Conservation (phyloP, 345 rosid species). For the Ceriops decandra region DNA sequence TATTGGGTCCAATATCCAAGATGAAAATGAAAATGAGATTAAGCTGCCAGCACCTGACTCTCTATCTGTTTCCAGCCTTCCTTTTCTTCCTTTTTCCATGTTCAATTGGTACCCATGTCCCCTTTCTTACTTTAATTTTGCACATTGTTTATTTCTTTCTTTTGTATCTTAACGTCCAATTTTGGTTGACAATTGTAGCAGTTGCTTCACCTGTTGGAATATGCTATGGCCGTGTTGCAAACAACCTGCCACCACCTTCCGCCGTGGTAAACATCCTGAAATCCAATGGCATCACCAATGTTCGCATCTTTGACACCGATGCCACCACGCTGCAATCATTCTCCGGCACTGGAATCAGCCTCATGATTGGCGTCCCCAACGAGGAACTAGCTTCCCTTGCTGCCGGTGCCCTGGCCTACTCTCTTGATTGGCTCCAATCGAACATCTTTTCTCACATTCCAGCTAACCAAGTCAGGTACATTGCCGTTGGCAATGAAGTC, state of each 20-base stretch:
- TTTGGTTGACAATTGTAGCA: constrained; percentile 4
- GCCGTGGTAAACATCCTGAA: constrained; percentile 19
- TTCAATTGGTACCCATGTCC: too few species aligned
- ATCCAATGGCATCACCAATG: constrained; percentile 25
- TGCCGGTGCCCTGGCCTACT: constrained; percentile 3
- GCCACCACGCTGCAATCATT: constrained; percentile 25
- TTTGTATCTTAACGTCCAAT: too few species aligned
- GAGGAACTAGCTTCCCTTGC: constrained; percentile 36
- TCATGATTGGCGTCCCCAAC: constrained; percentile 37
- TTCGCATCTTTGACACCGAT: constrained; percentile 37
- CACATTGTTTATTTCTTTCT: too few species aligned
- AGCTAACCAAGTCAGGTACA: constrained; percentile 23
- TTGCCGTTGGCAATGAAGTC: constrained; percentile 39
- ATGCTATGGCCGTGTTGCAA: constrained; percentile 36
- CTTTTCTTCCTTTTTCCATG: too few species aligned
- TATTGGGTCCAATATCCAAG: too few species aligned
- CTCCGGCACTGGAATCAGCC: constrained; percentile 34
- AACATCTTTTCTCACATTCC: constrained; percentile 31
- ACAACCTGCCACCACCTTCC: constrained; percentile 32
- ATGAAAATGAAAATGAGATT: too few species aligned
- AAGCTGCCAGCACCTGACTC: too few species aligned
- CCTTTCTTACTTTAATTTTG: too few species aligned
- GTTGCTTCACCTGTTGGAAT: constrained; percentile 33
- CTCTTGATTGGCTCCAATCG: constrained; percentile 35
- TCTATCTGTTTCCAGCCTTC: too few species aligned